phyloP scores from a whole-genome alignment of 2,329 filamentous ascomycete species.

The Hypoxylon sp. region DNA sequence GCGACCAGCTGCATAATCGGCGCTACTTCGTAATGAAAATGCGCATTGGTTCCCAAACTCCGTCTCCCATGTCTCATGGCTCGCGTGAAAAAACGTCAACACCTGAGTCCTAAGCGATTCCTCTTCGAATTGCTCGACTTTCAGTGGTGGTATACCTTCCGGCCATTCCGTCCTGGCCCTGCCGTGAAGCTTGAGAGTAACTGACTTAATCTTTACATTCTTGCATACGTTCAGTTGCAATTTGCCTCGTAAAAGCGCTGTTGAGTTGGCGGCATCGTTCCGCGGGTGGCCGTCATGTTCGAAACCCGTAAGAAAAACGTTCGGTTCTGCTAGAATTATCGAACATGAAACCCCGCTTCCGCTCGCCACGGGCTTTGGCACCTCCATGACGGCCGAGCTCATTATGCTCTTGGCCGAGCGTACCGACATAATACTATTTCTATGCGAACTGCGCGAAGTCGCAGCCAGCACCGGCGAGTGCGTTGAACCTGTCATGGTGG shows the following conservation, averaged over 20 bases:
- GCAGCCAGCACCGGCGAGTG: conserved; percentile 48
- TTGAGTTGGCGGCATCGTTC: conserved; percentile 72
- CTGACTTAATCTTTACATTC: conserved; percentile 91
- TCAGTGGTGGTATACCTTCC: conserved; percentile 91
- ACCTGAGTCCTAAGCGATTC: conserved; percentile 90
- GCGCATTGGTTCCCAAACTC: conserved; percentile 76
- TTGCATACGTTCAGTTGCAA: conserved; percentile 88
- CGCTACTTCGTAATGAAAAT: conserved; percentile 63
- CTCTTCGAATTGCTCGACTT: conserved; percentile 86
- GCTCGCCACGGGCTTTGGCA: conserved; percentile 82
- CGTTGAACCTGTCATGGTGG: conserved; percentile 54
- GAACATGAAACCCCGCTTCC: conserved; percentile 82
- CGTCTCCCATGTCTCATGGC: conserved; percentile 72
- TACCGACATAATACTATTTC: conserved; percentile 67
- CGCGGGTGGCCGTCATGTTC: conserved; percentile 75
- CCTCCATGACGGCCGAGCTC: conserved; percentile 68
- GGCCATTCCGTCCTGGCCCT: conserved; percentile 95
- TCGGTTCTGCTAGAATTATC: conserved; percentile 83
- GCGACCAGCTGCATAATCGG: conserved; percentile 53
- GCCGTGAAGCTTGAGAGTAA: conserved; percentile 88
- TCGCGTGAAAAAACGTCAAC: conserved; percentile 91
- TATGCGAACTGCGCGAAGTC: conserved; percentile 55
- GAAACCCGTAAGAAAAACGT: conserved; percentile 83
- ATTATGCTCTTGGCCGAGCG: conserved; percentile 67
- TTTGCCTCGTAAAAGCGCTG: conserved; percentile 87